Evolutionary conservation across 345 rosid species (phyloP).

Genomic region (Salix udensis): DNA sequence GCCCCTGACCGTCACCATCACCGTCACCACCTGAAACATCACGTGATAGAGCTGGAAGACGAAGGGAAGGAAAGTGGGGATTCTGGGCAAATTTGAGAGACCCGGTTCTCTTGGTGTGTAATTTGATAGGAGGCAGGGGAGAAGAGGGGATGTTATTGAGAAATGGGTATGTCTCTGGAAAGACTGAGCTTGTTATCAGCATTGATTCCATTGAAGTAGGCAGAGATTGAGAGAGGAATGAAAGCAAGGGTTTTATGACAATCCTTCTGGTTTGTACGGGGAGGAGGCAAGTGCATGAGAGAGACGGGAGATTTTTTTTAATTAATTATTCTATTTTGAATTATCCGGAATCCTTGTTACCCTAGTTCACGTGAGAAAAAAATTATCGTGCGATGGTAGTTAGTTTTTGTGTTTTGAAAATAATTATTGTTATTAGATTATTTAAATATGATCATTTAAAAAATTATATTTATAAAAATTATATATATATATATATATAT

Average conservation of each 20-base stretch:
- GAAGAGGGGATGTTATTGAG: slow-evolving; percentile 22
- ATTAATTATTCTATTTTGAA: too few species aligned
- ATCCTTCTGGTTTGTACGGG: too few species aligned
- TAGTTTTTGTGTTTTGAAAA: too few species aligned
- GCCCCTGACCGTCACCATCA: slow-evolving; percentile 34
- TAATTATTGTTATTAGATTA: too few species aligned
- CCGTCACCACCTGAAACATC: slow-evolving; percentile 43
- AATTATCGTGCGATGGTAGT: too few species aligned
- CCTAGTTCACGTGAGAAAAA: too few species aligned
- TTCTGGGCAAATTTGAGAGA: slow-evolving; percentile 39
- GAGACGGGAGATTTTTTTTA: too few species aligned
- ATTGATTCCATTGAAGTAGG: slow-evolving; percentile 43
- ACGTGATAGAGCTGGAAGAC: slow-evolving; percentile 36
- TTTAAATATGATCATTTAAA: too few species aligned
- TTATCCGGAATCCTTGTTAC: too few species aligned
- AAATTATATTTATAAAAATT: too few species aligned
- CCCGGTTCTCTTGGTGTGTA: slow-evolving; percentile 30
- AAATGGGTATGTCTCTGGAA: slow-evolving; percentile 34
- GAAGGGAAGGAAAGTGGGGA: slow-evolving; percentile 30
- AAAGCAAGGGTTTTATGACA: not conserved
- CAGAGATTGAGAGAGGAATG: not conserved
- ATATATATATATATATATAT: too few species aligned
- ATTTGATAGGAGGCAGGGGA: slow-evolving; percentile 21
- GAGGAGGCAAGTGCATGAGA: too few species aligned
- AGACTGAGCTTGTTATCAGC: slow-evolving; percentile 25